A percentile compares a stretch with the other conserved stretches of the same genome.
These are phyloP conservation scores for Trametes elegans DNA, from an alignment of 768 basidiomycete genomes.

Conservation along the genomic window DNA sequence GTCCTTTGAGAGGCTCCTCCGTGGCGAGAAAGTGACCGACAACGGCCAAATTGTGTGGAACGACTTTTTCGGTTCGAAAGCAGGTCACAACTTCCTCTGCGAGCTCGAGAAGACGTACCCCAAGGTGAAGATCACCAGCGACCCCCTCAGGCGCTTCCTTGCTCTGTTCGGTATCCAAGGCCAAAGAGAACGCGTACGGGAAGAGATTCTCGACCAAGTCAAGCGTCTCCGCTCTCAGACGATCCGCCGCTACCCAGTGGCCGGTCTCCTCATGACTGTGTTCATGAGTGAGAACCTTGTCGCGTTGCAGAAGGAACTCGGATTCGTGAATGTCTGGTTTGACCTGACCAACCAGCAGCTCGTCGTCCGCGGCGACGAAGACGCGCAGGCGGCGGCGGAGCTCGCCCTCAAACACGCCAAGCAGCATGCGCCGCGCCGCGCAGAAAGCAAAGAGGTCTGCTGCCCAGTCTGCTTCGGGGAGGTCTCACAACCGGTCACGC, in stretches of 20 bases:
- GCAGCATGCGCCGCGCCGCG: conserved; percentile 24
- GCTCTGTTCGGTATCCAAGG: conserved; percentile 51
- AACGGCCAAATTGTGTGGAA: conserved; percentile 64
- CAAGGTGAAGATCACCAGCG: conserved; percentile 43
- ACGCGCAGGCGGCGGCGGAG: conserved; percentile 41
- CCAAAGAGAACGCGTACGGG: conserved; percentile 40
- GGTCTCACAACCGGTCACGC: conserved; percentile 46
- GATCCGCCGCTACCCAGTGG: conserved; percentile 45
- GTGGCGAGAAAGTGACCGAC: conserved; percentile 55
- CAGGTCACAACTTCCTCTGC: conserved; percentile 45
- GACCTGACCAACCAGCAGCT: conserved; percentile 45
- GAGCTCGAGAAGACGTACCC: conserved; percentile 39
- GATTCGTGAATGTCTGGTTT: conserved; percentile 54
- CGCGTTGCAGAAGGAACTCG: conserved; percentile 47
- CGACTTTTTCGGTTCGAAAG: conserved; percentile 47
- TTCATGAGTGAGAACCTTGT: conserved; percentile 48
- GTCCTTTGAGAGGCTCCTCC: conserved; percentile 58
- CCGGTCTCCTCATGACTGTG: conserved; percentile 42
- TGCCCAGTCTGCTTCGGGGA: conserved; percentile 76
- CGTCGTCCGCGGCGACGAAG: conserved; percentile 54
- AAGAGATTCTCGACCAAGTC: conserved; percentile 48
- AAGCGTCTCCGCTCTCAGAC: conserved; percentile 41
- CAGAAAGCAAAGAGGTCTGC: conserved; percentile 13
- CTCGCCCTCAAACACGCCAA: conserved; percentile 36
- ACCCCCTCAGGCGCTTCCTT: conserved; percentile 42